phyloP scores from a whole-genome alignment of 139 green algal species.

The Chlamydomonas eustigma region DNA sequence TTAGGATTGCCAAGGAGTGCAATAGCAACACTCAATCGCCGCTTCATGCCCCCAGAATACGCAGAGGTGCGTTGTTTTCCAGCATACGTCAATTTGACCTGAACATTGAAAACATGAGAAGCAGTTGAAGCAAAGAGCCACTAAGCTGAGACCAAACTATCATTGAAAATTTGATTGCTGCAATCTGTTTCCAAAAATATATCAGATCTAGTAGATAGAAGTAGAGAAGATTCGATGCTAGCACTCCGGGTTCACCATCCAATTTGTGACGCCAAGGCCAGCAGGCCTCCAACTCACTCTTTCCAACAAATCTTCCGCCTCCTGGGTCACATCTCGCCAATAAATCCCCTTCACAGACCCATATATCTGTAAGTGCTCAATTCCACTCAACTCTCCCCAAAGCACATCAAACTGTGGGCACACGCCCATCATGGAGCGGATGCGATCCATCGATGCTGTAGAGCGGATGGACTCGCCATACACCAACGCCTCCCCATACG shows the following conservation, averaged over 20 bases:
- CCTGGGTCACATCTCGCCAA: slow-evolving; percentile 12
- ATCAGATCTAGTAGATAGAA: too few relatives aligned
- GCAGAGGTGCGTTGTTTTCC: slow-evolving; percentile 35
- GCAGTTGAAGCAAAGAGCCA: too few relatives aligned
- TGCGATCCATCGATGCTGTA: slow-evolving; percentile 63
- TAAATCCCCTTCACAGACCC: slow-evolving; percentile 73
- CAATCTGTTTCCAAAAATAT: too few relatives aligned
- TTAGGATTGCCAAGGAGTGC: slow-evolving; percentile 86
- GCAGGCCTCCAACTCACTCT: slow-evolving; percentile 6
- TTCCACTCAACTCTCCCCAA: slow-evolving; percentile 82
- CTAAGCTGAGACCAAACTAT: too few relatives aligned
- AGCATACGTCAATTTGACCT: slow-evolving; percentile 63
- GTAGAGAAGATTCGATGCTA: too few relatives aligned
- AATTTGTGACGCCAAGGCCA: too few relatives aligned
- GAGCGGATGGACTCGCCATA: slow-evolving; percentile 64
- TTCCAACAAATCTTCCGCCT: slow-evolving; percentile 44
- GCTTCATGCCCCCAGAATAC: slow-evolving; percentile 84
- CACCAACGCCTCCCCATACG: slow-evolving; percentile 74
- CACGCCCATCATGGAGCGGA: slow-evolving; percentile 75
- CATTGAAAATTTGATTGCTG: too few relatives aligned
- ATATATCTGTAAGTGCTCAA: slow-evolving; percentile 90
- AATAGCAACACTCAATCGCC: slow-evolving; percentile 82
- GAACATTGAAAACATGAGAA: too few relatives aligned
- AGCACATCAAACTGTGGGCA: slow-evolving; percentile 97
- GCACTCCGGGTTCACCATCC: too few relatives aligned